These are phyloP conservation scores for Biscutella laevigata DNA, from an alignment of 441 rosid species.

Conservation along the genomic window DNA sequence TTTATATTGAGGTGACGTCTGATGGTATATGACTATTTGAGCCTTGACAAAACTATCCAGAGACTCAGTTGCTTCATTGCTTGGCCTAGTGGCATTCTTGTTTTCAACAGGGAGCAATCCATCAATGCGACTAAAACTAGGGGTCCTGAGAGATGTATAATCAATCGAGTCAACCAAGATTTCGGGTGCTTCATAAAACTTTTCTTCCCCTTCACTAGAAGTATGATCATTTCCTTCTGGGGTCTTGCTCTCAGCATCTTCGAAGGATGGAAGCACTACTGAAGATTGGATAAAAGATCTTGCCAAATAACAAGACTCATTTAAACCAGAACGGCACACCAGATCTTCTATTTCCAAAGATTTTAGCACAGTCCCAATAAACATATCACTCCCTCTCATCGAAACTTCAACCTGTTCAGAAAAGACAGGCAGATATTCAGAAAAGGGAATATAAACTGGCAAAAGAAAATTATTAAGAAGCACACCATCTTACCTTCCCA, in stretches of 20 bases:
- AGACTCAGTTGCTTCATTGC: constrained; percentile 36
- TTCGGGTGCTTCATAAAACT: constrained; percentile 88
- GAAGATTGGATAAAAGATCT: constrained; percentile 69
- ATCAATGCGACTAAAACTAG: constrained; percentile 59
- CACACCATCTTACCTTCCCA: constrained; percentile 63
- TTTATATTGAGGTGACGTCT: constrained; percentile 57
- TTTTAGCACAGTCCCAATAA: constrained; percentile 79
- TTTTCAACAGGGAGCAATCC: constrained; percentile 71
- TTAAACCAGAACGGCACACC: constrained; percentile 42
- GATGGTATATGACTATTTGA: constrained; percentile 71
- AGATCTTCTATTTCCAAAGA: constrained; percentile 97
- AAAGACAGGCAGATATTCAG: constrained; percentile 19
- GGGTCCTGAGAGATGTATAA: constrained; percentile 48
- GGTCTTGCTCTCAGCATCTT: constrained; percentile 33
- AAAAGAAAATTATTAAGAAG: constrained; percentile 7
- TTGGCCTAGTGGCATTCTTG: constrained; percentile 31
- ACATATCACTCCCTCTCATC: constrained; percentile 67
- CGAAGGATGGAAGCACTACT: constrained; percentile 37
- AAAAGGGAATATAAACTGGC: constrained; percentile 15
- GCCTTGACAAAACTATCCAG: constrained; percentile 95
- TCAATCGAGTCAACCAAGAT: constrained; percentile 58
- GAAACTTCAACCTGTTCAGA: constrained; percentile 73
- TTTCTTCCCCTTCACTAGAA: constrained; percentile 78
- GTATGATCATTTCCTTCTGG: constrained; percentile 29
- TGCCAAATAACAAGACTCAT: constrained; percentile 67